Base-by-base conservation (phyloP, 1,284 basidiomycete species). In the Leccinum solheimii region DNA sequence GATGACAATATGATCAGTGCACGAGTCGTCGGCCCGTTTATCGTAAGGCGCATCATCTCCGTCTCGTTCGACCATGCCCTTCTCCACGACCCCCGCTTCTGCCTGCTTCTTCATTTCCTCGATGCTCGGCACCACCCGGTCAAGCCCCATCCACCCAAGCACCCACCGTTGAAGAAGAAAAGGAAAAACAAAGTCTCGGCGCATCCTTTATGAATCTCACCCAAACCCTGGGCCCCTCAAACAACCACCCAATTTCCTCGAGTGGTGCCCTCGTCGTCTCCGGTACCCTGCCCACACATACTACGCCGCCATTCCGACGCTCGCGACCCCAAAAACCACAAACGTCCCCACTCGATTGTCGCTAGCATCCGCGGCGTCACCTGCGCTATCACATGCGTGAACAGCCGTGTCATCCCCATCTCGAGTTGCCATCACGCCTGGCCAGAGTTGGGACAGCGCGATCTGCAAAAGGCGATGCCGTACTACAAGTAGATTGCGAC, bases 401-500 rank as follows among this genome's bases (percentile, higher is more conserved):
- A 81, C 13, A 83, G 66, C 81, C 79, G 81, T 60, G 79, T 81
- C 54, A 21, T 75, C 53, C 52, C 74, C 68, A 63, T 76, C 64
- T 81, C 79, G 48, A 81, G 11, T 62, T 0, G 81, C 72, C 58
- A 82, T 74, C 2, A 75, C 74, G 2, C 75, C 75, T 6, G 77
- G 75, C 1, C 80, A 76, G 32, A 83, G 73, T 61, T 83, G 79
- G 48, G 81, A 80, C 0, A 80, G 81, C 0, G 80, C 78, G 4
- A 82, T 72, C 67, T 83, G 59, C 76, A 78, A 65, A 81, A 83
- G 62, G 75, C 78, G 13, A 79, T 75, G 1, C 79, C 80, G 59
- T 77, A 83, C 19, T 77, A 83, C 19, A 82, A 67, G 64, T 83
- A 83, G n/a, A 83, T 74, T 11, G 81, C 80, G 40, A 80, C 67